Conservation (phyloP, 306 rosid genomes). For the Malus orientalis region DNA sequence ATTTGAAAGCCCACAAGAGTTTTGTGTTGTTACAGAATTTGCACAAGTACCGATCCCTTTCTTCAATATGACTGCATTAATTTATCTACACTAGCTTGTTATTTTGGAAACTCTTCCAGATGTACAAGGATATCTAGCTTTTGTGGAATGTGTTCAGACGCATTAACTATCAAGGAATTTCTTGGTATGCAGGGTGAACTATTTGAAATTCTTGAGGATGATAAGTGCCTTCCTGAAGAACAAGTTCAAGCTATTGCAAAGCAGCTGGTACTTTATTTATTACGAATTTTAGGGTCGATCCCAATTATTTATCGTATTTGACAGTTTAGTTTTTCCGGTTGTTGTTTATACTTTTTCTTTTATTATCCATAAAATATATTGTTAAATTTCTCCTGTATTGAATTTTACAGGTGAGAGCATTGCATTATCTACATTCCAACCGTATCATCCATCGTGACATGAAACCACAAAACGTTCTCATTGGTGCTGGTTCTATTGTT, state of each 20-base stretch:
- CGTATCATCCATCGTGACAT: constrained; percentile 96
- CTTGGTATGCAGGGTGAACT: constrained; percentile 68
- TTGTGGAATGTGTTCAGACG: background rate
- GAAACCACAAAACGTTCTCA: constrained; percentile 99
- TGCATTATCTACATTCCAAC: constrained; percentile 92
- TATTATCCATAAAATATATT: background rate
- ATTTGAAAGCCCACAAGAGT: constrained; percentile 92
- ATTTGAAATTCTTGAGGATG: constrained; percentile 99
- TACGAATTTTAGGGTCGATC: background rate
- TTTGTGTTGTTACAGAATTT: constrained; percentile 94
- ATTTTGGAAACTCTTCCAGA: background rate
- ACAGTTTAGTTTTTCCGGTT: background rate
- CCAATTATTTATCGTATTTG: background rate
- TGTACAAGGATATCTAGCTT: background rate
- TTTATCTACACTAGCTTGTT: background rate
- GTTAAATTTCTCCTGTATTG: constrained; percentile 5
- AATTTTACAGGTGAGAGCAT: constrained; percentile 69
- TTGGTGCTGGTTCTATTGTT: constrained; percentile 90
- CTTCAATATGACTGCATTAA: constrained; percentile 10
- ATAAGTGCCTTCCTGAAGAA: constrained; percentile 94
- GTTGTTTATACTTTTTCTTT: background rate
- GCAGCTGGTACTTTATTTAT: constrained; percentile 63
- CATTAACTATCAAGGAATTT: constrained; percentile 10
- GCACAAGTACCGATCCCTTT: constrained; percentile 61
- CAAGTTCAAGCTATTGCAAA: constrained; percentile 99